A percentile compares a stretch with the other conserved stretches of the same genome.
phyloP scores from a whole-genome alignment of 2,329 filamentous ascomycete species.

The Neonectria punicea region DNA sequence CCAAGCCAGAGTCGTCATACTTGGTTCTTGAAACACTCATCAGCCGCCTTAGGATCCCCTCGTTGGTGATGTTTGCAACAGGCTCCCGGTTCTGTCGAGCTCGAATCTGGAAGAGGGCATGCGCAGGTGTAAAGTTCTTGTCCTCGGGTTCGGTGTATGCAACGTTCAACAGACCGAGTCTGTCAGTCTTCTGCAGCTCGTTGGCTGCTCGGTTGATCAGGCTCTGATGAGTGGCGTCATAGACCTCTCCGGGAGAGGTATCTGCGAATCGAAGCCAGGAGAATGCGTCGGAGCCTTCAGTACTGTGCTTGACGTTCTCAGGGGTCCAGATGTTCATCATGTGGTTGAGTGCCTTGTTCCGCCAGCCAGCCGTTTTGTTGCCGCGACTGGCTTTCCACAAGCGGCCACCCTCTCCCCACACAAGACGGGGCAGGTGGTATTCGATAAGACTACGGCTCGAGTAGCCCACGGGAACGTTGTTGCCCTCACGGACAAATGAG shows the following conservation, averaged over 20 bases:
- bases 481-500: constrained; percentile 91
- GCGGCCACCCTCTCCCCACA: constrained; percentile 85
- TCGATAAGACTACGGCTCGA: constrained; percentile 89
- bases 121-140: constrained; percentile 72
- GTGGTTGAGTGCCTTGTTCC: constrained; percentile 78
- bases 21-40: constrained; percentile 79
- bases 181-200: constrained; percentile 63
- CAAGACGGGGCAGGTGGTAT: constrained; percentile 80
- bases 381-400: constrained; percentile 77
- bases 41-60: constrained; percentile 78
- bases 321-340: constrained; percentile 92
- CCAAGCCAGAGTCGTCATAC: constrained; percentile 77
- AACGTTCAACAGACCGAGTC: constrained; percentile 73
- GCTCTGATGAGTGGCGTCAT: constrained; percentile 73
- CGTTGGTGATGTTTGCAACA: constrained; percentile 74
- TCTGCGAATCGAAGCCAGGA: constrained; percentile 93
- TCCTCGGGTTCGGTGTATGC: constrained; percentile 75
- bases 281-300: constrained; percentile 73
- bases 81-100: constrained; percentile 74
- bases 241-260: constrained; percentile 77
- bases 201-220: constrained; percentile 79
- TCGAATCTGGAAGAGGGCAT: constrained; percentile 84
- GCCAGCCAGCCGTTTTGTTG: constrained; percentile 83
- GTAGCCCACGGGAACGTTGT: constrained; percentile 82
- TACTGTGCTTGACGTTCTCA: constrained; percentile 76